Percentiles rank a stretch among this genome's conserved stretches.
These are phyloP conservation scores for Arachis monticola DNA, from an alignment of 331 rosid genomes.

Conservation along the genomic window DNA sequence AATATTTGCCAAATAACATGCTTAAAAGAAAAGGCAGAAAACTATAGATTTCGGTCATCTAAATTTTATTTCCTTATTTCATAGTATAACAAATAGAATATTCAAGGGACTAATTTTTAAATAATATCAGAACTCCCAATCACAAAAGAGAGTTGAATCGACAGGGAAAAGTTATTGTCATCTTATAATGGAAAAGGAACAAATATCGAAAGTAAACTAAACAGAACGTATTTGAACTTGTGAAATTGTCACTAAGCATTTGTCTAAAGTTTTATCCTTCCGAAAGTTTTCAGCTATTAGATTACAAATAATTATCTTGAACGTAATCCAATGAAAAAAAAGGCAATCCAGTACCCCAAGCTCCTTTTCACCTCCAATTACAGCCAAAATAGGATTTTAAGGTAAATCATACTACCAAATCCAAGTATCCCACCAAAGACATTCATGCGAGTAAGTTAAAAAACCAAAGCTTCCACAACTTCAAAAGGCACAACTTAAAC, in stretches of 20 bases:
- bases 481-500: background rate
- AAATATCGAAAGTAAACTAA: background rate
- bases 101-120: background rate
- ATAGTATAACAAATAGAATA: background rate
- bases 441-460: conserved; percentile 23
- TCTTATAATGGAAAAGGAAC: conserved; percentile 1
- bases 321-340: background rate
- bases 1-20: background rate
- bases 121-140: conserved; percentile 18
- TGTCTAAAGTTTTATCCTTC: conserved; percentile 7
- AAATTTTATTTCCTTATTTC: conserved; percentile 7
- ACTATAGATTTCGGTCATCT: conserved; percentile 12
- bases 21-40: background rate
- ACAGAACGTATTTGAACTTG: background rate
- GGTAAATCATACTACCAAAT: conserved; percentile 15
- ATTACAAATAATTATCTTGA: conserved; percentile 12
- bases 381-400: conserved; percentile 15
- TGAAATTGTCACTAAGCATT: background rate
- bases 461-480: conserved; percentile 7
- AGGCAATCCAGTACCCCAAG: background rate
- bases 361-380: conserved; percentile 9
- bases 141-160: conserved; percentile 21
- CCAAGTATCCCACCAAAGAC: conserved; percentile 18
- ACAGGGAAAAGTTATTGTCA: background rate
- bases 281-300: conserved; percentile 5